Percentiles rank a stretch among this genome's conserved stretches.
These are phyloP conservation scores for Syzygium malaccense DNA, from an alignment of 441 rosid species.

Conservation along the genomic window DNA sequence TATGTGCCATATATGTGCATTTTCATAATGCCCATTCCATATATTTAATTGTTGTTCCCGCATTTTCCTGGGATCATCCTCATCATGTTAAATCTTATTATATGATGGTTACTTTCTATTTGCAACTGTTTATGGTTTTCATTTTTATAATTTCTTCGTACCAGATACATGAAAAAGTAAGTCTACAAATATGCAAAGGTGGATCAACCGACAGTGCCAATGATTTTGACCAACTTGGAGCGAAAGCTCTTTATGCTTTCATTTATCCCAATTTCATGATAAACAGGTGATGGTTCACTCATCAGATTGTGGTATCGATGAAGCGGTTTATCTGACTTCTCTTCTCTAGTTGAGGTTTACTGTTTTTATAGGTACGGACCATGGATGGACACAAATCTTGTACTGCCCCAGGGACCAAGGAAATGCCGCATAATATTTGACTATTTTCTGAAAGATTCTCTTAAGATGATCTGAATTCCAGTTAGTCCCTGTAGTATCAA, in stretches of 20 bases:
- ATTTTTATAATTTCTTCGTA: background rate
- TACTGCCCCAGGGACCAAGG: constrained; percentile 56
- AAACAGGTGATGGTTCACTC: constrained; percentile 33
- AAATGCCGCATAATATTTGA: constrained; percentile 71
- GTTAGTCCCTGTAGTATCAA: background rate
- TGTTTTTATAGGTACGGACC: constrained; percentile 59
- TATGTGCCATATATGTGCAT: background rate
- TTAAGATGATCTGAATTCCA: constrained; percentile 31
- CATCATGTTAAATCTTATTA: background rate
- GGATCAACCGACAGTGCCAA: constrained; percentile 25
- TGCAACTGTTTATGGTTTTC: background rate
- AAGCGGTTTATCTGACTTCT: background rate
- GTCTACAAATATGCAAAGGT: constrained; percentile 66
- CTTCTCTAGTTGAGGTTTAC: background rate
- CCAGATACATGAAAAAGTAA: constrained; percentile 63
- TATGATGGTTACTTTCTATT: background rate
- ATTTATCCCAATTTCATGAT: constrained; percentile 89
- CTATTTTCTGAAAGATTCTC: constrained; percentile 61
- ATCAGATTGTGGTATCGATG: background rate
- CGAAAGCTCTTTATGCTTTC: constrained; percentile 62
- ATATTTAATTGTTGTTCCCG: background rate
- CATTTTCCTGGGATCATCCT: background rate
- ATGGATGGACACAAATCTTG: constrained; percentile 96
- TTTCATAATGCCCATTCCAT: background rate
- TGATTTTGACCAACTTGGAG: constrained; percentile 55